phyloP scores from a whole-genome alignment of 257 asterid genomes.

The Lithospermum erythrorhizon region DNA sequence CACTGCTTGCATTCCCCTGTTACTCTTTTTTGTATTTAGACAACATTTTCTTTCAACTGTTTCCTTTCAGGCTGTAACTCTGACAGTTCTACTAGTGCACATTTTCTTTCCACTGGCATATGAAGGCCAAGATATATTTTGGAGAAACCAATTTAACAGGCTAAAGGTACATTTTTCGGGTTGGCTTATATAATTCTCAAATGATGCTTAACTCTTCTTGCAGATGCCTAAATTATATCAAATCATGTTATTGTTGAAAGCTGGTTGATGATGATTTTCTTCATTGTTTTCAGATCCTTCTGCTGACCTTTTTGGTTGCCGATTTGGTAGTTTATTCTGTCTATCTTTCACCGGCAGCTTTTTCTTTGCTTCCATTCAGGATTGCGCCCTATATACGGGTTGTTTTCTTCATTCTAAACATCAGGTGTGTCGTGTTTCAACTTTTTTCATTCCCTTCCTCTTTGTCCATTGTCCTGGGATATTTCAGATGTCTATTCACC shows the following conservation, averaged over 20 bases:
- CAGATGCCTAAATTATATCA: neutral
- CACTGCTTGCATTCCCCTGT: neutral
- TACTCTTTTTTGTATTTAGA: conserved; percentile 7
- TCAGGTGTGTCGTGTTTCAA: conserved; percentile 40
- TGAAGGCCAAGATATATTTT: conserved; percentile 64
- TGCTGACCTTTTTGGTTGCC: conserved; percentile 48
- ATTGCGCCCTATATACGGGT: conserved; percentile 85
- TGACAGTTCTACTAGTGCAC: conserved; percentile 61
- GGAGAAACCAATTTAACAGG: conserved; percentile 58
- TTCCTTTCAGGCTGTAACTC: conserved; percentile 53
- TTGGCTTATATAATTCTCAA: neutral
- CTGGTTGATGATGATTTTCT: conserved; percentile 1
- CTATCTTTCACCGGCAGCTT: conserved; percentile 56
- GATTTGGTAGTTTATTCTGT: conserved; percentile 49
- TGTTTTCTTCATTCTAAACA: conserved; percentile 50
- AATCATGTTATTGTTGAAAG: neutral
- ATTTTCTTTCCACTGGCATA: conserved; percentile 58
- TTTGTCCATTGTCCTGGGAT: neutral
- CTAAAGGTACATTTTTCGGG: conserved; percentile 45
- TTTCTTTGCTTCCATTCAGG: conserved; percentile 68
- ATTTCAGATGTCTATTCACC: neutral
- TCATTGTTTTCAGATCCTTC: conserved; percentile 43
- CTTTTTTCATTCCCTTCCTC: neutral
- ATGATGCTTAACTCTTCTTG: neutral
- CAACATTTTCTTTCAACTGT: conserved; percentile 9